Conservation (phyloP, 495 filamentous ascomycete genomes). For the Neurospora sp. region DNA sequence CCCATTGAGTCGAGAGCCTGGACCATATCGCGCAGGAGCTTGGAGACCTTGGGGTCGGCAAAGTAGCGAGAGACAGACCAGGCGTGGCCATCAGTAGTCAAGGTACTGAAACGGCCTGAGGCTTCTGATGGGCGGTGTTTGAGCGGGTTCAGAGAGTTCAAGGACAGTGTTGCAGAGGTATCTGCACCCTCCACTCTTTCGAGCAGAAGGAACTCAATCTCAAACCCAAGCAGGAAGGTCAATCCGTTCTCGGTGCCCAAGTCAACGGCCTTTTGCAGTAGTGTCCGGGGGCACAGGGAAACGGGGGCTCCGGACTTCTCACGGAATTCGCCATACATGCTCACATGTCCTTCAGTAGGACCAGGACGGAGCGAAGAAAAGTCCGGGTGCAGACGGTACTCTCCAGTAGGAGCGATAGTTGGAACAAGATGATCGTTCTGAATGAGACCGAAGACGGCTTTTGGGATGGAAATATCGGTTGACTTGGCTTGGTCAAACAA, state of each 20-base stretch:
- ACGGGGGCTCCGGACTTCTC: constrained; percentile 36
- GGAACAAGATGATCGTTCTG: constrained; percentile 44
- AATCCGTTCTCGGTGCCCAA: constrained; percentile 35
- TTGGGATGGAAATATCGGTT: constrained; percentile 41
- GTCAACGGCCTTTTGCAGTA: constrained; percentile 44
- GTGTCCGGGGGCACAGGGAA: constrained; percentile 47
- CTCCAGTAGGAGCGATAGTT: constrained; percentile 39
- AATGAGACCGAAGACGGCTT: constrained; percentile 46
- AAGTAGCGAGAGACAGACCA: constrained; percentile 52
- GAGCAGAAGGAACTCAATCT: constrained; percentile 73
- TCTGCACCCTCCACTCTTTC: constrained; percentile 23
- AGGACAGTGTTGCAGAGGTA: constrained; percentile 14
- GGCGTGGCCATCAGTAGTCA: constrained; percentile 43
- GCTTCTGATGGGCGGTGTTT: neutral
- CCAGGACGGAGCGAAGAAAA: constrained; percentile 49
- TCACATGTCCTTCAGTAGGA: constrained; percentile 43
- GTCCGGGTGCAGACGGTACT: constrained; percentile 52
- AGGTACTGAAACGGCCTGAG: constrained; percentile 13
- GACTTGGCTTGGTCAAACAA: constrained; percentile 44
- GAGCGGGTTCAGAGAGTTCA: neutral
- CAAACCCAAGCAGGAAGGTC: constrained; percentile 61
- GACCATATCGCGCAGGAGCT: constrained; percentile 54
- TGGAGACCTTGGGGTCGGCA: constrained; percentile 42
- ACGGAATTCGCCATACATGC: constrained; percentile 50
- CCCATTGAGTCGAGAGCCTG: constrained; percentile 46